phyloP scores from a whole-genome alignment of 2,329 filamentous ascomycete species.

The Aspergillus pseudoterreus region DNA sequence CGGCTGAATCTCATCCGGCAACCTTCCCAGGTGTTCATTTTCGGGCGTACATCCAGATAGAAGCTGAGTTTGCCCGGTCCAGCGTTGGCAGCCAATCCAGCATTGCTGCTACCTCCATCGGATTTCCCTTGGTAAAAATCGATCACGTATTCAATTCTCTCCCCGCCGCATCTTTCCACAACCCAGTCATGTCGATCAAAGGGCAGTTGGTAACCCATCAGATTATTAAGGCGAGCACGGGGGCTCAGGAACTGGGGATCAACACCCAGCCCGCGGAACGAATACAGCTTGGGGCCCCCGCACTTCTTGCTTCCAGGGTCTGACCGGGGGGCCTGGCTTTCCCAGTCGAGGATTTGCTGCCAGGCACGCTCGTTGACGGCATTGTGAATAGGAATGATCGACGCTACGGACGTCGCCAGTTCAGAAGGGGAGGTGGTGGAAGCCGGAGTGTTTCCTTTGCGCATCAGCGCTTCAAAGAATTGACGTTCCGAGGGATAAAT shows the following conservation, averaged over 20 bases:
- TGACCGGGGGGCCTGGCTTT: constrained; percentile 59
- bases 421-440: constrained; percentile 38
- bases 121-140: constrained; percentile 86
- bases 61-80: constrained; percentile 53
- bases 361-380: constrained; percentile 97
- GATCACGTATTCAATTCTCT: constrained; percentile 86
- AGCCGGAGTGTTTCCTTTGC: constrained; percentile 75
- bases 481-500: constrained; percentile 95
- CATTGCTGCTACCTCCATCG: constrained; percentile 24
- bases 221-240: constrained; percentile 73
- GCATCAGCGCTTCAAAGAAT: constrained; percentile 96
- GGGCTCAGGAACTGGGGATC: constrained; percentile 65
- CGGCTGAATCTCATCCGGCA: constrained; percentile 53
- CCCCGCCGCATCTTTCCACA: constrained; percentile 77
- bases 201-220: constrained; percentile 83
- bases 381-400: constrained; percentile 95
- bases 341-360: constrained; percentile 88
- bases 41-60: constrained; percentile 63
- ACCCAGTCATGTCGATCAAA: constrained; percentile 99
- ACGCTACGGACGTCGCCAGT: constrained; percentile 71
- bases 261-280: constrained; percentile 66
- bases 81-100: constrained; percentile 28
- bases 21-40: constrained; percentile 61
- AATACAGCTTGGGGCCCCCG: constrained; percentile 75
- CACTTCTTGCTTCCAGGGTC: constrained; percentile 61